Percentiles rank a stretch among this genome's conserved stretches.
Evolutionary conservation across 2,329 filamentous ascomycete genomes (phyloP).

Genomic region (Ophidiomyces ophidiicola): DNA sequence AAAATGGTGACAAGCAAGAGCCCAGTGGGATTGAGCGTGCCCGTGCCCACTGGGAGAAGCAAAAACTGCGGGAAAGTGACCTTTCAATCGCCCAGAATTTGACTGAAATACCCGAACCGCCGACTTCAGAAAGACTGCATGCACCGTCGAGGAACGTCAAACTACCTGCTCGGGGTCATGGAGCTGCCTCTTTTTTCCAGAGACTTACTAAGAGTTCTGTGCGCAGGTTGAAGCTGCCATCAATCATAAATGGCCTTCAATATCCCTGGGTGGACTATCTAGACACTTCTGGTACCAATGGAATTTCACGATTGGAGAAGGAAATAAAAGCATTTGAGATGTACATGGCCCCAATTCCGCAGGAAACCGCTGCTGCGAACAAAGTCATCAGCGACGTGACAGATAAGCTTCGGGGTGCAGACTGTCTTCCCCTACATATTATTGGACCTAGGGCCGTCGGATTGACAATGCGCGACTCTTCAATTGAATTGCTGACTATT

Average conservation of each 20-base stretch:
- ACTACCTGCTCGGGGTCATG: conserved; percentile 1
- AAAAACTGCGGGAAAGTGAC: background rate
- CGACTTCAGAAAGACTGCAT: background rate
- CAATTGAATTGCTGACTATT: conserved; percentile 41
- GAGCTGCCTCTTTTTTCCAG: conserved; percentile 2
- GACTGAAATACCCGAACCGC: too few species aligned
- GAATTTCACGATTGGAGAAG: conserved; percentile 25
- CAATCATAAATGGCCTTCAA: conserved; percentile 13
- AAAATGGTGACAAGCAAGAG: background rate
- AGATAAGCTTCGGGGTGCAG: conserved; percentile 20
- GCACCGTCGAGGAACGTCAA: conserved; percentile 4
- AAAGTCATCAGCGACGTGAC: conserved; percentile 22
- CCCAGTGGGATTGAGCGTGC: background rate
- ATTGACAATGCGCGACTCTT: conserved; percentile 41
- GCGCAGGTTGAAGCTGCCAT: background rate
- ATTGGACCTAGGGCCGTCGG: conserved; percentile 45
- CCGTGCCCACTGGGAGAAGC: background rate
- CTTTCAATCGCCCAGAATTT: background rate
- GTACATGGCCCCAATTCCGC: conserved; percentile 34
- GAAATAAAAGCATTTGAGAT: conserved; percentile 38
- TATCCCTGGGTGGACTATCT: conserved; percentile 27
- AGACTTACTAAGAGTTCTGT: conserved; percentile 7
- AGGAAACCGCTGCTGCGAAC: conserved; percentile 29
- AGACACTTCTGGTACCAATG: conserved; percentile 14
- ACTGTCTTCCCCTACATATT: conserved; percentile 26